Conservation (phyloP, 768 basidiomycete genomes). For the Suillus weaverae region DNA sequence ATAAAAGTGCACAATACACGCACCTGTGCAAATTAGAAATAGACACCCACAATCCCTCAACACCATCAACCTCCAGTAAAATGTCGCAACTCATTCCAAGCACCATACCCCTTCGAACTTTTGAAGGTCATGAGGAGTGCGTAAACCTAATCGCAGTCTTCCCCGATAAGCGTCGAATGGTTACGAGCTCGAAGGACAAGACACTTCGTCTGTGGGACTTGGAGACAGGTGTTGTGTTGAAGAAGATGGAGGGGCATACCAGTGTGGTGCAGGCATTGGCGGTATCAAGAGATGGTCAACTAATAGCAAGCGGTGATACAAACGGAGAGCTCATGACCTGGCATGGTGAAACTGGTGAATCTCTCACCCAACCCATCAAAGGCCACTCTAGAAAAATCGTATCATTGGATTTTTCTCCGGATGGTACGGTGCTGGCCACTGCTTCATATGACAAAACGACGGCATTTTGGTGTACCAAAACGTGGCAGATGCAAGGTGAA, state of each 20-base stretch:
- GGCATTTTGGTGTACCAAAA: neutral
- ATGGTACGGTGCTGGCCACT: constrained; percentile 24
- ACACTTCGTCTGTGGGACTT: neutral
- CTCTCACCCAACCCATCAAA: neutral
- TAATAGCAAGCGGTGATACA: neutral
- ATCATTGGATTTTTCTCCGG: neutral
- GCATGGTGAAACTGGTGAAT: neutral
- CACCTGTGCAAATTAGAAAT: too few species aligned
- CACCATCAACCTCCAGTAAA: too few species aligned
- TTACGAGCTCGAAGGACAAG: neutral
- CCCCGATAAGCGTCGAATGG: neutral
- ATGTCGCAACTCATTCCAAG: too few species aligned
- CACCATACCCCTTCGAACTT: neutral
- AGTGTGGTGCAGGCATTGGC: neutral
- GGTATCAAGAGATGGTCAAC: neutral
- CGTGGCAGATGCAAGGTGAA: neutral
- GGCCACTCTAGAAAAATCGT: too few species aligned
- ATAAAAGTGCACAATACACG: too few species aligned
- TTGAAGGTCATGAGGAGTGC: neutral
- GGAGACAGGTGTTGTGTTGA: neutral
- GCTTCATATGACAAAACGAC: too few species aligned
- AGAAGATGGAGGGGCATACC: neutral
- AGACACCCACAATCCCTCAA: too few species aligned
- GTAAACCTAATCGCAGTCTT: neutral
- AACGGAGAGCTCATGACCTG: neutral